Conservation (phyloP, 2,329 filamentous ascomycete genomes). For the Fusarium penzigii region DNA sequence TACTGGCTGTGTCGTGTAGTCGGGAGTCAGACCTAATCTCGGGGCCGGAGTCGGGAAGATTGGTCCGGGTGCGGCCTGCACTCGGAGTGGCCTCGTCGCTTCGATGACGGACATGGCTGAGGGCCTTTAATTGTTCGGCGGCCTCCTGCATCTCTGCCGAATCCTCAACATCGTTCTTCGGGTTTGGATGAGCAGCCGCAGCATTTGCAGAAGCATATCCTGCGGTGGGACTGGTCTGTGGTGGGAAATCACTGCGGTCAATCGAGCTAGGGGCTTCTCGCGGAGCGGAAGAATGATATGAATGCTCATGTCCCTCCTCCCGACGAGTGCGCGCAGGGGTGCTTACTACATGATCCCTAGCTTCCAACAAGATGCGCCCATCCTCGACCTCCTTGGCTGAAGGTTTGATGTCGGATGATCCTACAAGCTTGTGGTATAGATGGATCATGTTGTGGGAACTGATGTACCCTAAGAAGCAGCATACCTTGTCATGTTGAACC, state of each 20-base stretch:
- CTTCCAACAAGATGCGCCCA: conserved; percentile 56
- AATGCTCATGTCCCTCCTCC: conserved; percentile 32
- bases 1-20: conserved; percentile 39
- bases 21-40: conserved; percentile 28
- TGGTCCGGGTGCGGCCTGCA: conserved; percentile 38
- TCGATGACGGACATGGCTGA: conserved; percentile 62
- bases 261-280: conserved; percentile 24
- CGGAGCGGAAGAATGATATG: conserved; percentile 24
- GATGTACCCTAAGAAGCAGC: conserved; percentile 65
- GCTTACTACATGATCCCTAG: conserved; percentile 47
- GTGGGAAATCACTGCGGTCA: conserved; percentile 26
- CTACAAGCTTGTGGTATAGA: conserved; percentile 61
- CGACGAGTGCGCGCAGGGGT: conserved; percentile 32
- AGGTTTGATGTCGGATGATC: conserved; percentile 43
- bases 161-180: conserved; percentile 50
- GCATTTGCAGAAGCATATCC: conserved; percentile 20
- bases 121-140: conserved; percentile 65
- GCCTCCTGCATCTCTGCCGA: conserved; percentile 71
- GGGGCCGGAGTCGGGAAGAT: conserved; percentile 40
- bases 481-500: conserved; percentile 67
- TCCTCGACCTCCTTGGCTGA: conserved; percentile 58
- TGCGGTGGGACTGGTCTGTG: conserved; percentile 32
- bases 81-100: conserved; percentile 44
- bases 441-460: conserved; percentile 68
- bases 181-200: conserved; percentile 26